Percentiles rank a stretch among this genome's conserved stretches.
phyloP scores from a whole-genome alignment of 2,329 filamentous ascomycete species.

The Drechmeria coniospora region DNA sequence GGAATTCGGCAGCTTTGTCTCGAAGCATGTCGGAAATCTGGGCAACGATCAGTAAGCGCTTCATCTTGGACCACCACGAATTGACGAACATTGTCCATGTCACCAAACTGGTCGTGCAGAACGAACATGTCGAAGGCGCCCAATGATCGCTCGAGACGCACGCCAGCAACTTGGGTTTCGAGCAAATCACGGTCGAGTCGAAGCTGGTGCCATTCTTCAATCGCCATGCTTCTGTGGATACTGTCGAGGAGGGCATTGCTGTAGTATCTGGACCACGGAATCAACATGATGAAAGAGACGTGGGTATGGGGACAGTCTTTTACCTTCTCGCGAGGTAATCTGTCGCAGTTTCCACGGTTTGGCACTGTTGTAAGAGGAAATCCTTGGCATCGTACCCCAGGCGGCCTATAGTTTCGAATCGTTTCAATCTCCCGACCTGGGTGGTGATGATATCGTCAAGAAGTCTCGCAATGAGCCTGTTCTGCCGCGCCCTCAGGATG shows the following conservation, averaged over 20 bases:
- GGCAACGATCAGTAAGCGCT: conserved; percentile 2
- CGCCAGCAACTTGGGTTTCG: conserved; percentile 21
- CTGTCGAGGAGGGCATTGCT: conserved; percentile 59
- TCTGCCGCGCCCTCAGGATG: conserved; percentile 35
- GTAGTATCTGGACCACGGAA: conserved; percentile 43
- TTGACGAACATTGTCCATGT: conserved; percentile 50
- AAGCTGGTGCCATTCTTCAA: conserved; percentile 55
- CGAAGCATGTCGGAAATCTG: conserved; percentile 53
- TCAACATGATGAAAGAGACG: neutral
- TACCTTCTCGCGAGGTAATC: conserved; percentile 65
- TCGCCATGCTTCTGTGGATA: conserved; percentile 65
- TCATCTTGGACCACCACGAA: neutral
- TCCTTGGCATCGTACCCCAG: conserved; percentile 84
- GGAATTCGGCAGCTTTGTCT: conserved; percentile 41
- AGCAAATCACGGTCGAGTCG: conserved; percentile 8
- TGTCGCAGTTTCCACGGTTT: conserved; percentile 40
- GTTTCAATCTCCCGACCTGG: conserved; percentile 52
- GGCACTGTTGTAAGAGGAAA: conserved; percentile 52
- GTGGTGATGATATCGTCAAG: conserved; percentile 57
- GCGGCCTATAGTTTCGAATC: conserved; percentile 54
- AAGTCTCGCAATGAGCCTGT: conserved; percentile 33
- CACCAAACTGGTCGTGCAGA: conserved; percentile 54
- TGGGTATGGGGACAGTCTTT: conserved; percentile 4
- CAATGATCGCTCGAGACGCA: conserved; percentile 53
- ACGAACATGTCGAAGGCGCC: conserved; percentile 86